Base-by-base conservation (phyloP, 352 stramenopile genomes). In the Globisporangium nagaii region DNA sequence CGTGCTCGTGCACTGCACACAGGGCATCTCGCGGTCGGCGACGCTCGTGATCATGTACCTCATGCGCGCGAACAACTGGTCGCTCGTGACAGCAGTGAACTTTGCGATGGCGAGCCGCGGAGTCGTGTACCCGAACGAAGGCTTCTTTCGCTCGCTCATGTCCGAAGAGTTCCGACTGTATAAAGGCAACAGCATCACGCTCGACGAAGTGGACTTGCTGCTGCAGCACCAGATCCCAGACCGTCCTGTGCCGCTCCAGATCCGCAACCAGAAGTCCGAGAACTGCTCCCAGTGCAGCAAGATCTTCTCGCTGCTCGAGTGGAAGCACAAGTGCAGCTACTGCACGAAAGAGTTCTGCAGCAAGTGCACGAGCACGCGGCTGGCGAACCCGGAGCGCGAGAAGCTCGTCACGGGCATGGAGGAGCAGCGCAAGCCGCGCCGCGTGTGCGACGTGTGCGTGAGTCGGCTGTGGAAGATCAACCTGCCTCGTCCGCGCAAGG, bases 21-120 rank as follows among this genome's bases (percentile, higher is more conserved):
- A 94, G 49, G 84, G 84, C 32, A 92, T 94, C 35, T 94, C 84
- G 3, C 78, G 84, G 39, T 92, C 81, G 13, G 74, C 75, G 20
- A 94, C 84, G 22, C 68, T 94, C 19, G 79, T 90, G 48, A 90
- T 94, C 54, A 86, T 89, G 74, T 94, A 94, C 62, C 63, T 94
- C 53, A 94, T 94, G 84, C 79, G 79, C 37, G 68, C 75, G 4
- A 81, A 88, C 63, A 77, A 83, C 27, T 94, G 81, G 81, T 91
- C 84, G 47, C 72, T 94, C 17, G 79, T 91, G 22, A 92, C 81
- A 10, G 80, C 81, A 19, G 73, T 89, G 35, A 94, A 92, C 63
- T 91, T 88, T 44, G 77, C 76, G 6, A 70, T 92, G 54, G 68
- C 77, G 41, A 89, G 79, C 49, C 79, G 84, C 12, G 78, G 78